Conservation (phyloP, 2,329 filamentous ascomycete genomes). For the Penicillium sp. region DNA sequence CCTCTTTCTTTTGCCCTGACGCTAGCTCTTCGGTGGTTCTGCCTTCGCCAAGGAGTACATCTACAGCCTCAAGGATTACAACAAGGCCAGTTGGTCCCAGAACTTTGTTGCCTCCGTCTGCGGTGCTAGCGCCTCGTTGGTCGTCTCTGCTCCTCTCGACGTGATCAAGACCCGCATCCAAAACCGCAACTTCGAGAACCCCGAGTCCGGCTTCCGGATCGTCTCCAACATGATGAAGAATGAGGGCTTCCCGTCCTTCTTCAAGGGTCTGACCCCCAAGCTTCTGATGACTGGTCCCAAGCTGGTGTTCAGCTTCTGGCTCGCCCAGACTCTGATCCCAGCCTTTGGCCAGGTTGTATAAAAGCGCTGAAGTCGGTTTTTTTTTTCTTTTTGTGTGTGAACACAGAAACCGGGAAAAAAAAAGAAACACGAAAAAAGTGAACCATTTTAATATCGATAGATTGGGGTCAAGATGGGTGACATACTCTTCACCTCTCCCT, state of each 20-base stretch:
- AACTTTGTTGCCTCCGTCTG: slow-evolving; percentile 97
- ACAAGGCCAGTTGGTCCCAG: slow-evolving; percentile 86
- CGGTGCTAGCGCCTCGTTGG: slow-evolving; percentile 86
- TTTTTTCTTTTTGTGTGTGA: too few relatives aligned
- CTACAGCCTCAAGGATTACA: slow-evolving; percentile 87
- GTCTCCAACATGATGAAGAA: slow-evolving; percentile 87
- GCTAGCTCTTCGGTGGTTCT: slow-evolving; percentile 86
- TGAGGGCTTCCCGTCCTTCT: slow-evolving; percentile 81
- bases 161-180: slow-evolving; percentile 98
- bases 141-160: slow-evolving; percentile 93
- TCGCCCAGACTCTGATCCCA: slow-evolving; percentile 95
- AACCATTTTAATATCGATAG: too few relatives aligned
- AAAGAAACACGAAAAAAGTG: neutral
- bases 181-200: slow-evolving; percentile 98
- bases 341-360: slow-evolving; percentile 70
- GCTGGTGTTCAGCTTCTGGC: slow-evolving; percentile 99
- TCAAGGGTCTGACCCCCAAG: slow-evolving; percentile 97
- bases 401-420: neutral
- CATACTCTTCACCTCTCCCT: slow-evolving; percentile 6
- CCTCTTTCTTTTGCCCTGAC: neutral
- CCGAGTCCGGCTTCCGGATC: slow-evolving; percentile 88
- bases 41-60: slow-evolving; percentile 97
- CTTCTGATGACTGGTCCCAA: slow-evolving; percentile 98
- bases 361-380: slow-evolving; percentile 1
- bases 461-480: slow-evolving; percentile 8